Percentiles rank a stretch among this genome's conserved stretches.
These are phyloP conservation scores for Bisporella sp. DNA, from an alignment of 2,329 filamentous ascomycete species.

Conservation along the genomic window DNA sequence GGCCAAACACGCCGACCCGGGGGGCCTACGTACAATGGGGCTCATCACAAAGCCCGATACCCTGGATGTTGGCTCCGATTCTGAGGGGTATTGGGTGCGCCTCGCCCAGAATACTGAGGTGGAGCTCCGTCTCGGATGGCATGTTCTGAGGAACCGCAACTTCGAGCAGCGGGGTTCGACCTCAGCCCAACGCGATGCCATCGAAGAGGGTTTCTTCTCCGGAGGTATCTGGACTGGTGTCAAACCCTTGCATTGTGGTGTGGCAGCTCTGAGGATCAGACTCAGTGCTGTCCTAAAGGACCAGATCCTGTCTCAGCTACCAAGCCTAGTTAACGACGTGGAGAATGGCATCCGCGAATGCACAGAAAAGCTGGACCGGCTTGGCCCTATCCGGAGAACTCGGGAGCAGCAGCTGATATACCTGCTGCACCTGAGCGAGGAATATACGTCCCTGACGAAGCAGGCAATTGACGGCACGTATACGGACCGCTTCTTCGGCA, in stretches of 20 bases:
- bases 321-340: neutral
- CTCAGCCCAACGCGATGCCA: neutral
- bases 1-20: conserved; percentile 33
- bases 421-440: neutral
- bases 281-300: neutral
- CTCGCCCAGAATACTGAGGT: neutral
- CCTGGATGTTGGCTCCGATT: neutral
- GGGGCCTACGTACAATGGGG: conserved; percentile 32
- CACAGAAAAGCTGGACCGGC: neutral
- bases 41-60: conserved; percentile 51
- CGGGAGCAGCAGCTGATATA: neutral
- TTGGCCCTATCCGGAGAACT: neutral
- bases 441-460: neutral
- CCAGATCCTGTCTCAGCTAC: neutral
- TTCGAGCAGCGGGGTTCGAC: neutral
- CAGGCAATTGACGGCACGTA: neutral
- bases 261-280: neutral
- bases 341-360: neutral
- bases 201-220: conserved; percentile 1
- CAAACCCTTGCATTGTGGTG: neutral
- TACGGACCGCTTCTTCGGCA: neutral
- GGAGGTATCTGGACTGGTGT: neutral
- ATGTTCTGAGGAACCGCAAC: neutral
- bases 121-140: neutral
- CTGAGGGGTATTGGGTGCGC: neutral